Conservation (phyloP, 352 stramenopile species). For the Phytophthora ohioensis region DNA sequence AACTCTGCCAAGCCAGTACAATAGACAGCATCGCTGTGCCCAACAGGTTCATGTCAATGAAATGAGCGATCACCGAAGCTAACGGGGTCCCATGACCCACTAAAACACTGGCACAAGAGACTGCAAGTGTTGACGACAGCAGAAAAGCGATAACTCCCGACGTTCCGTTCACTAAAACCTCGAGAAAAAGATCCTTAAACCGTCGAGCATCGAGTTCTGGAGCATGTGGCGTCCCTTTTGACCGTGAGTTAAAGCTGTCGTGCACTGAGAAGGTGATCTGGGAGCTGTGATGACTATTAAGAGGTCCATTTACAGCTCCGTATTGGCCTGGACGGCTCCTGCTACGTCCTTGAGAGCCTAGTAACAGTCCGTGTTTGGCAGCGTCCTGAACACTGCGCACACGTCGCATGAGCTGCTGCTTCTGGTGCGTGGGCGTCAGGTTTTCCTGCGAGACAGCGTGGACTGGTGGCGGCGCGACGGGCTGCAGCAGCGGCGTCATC, state of each 20-base stretch:
- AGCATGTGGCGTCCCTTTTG: background rate
- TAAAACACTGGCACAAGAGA: constrained; percentile 83
- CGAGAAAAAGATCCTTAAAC: constrained; percentile 32
- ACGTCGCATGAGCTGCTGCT: constrained; percentile 57
- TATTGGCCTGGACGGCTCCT: constrained; percentile 20
- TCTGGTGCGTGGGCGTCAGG: constrained; percentile 43
- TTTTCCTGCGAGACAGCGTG: constrained; percentile 58
- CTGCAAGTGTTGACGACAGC: constrained; percentile 78
- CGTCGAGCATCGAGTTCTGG: constrained; percentile 11
- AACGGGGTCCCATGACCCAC: constrained; percentile 76
- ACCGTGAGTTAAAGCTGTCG: constrained; percentile 18
- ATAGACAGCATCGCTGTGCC: constrained; percentile 76
- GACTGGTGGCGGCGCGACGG: background rate
- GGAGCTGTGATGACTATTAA: constrained; percentile 13
- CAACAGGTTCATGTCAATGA: constrained; percentile 88
- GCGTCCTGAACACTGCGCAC: constrained; percentile 69
- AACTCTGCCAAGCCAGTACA: constrained; percentile 78
- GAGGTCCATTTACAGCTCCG: constrained; percentile 21
- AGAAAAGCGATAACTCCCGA: constrained; percentile 83
- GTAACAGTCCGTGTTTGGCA: constrained; percentile 29
- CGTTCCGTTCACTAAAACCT: constrained; percentile 71
- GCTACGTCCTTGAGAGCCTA: constrained; percentile 16
- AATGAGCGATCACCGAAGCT: constrained; percentile 67
- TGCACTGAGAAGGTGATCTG: constrained; percentile 29
- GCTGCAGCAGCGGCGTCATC: constrained; percentile 39